These are phyloP conservation scores for Dipodascopsis uninucleata DNA, from an alignment of 805 yeast genomes.

Conservation along the genomic window DNA sequence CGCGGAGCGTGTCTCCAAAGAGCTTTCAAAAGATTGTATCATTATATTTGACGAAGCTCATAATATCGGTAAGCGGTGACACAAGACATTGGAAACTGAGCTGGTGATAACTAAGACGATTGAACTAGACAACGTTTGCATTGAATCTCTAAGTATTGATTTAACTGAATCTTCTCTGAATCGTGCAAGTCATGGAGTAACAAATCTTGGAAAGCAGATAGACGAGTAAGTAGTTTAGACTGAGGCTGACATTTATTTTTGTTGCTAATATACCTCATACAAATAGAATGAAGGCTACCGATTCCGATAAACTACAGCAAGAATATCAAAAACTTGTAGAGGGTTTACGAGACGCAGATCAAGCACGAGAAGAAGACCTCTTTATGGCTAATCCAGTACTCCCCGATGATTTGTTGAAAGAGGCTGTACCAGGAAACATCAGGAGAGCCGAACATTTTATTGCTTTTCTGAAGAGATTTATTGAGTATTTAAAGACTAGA, in stretches of 20 bases:
- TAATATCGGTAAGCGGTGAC: constrained; percentile 59
- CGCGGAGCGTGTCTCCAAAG: constrained; percentile 90
- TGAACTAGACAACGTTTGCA: constrained; percentile 86
- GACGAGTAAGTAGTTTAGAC: constrained; percentile 45
- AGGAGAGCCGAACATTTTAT: constrained; percentile 96
- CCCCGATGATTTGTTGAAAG: constrained; percentile 78
- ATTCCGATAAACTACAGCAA: constrained; percentile 76
- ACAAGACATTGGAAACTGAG: neutral
- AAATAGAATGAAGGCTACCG: constrained; percentile 67
- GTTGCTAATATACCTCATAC: no score
- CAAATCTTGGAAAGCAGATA: constrained; percentile 71
- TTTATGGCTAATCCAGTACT: constrained; percentile 85
- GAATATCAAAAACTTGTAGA: constrained; percentile 90
- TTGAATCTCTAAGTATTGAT: constrained; percentile 88
- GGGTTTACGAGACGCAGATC: constrained; percentile 81
- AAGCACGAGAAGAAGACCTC: constrained; percentile 54
- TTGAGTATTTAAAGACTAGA: constrained; percentile 87
- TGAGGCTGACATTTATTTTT: no score
- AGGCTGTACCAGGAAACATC: constrained; percentile 96
- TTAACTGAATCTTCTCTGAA: constrained; percentile 85
- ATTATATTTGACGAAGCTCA: constrained; percentile 98
- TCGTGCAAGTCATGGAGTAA: constrained; percentile 83
- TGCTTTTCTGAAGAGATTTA: constrained; percentile 84
- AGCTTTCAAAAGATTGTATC: constrained; percentile 86
- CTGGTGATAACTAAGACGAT: neutral